Evolutionary conservation across 768 basidiomycete species (phyloP), one percentile per base, ranked within the genome.

Genomic region (Nidularia sp.): DNA sequence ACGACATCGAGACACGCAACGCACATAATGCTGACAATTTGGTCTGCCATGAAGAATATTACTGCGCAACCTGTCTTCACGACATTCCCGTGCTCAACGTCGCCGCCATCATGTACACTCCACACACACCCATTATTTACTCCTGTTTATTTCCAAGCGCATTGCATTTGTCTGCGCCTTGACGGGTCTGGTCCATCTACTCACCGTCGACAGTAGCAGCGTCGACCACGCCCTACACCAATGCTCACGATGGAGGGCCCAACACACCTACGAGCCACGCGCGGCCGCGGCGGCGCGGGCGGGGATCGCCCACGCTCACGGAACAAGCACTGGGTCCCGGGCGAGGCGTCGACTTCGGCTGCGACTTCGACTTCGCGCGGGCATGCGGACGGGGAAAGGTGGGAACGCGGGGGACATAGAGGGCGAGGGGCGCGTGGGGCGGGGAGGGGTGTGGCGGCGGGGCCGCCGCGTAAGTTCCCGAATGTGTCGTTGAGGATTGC

Each of bases 311-410:
- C 66, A 45, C 67, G 67, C 46, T 75, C 74, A 2, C 70, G 77
- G 49, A 86, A 87, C 70, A 84, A 76, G 55, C 80, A 83, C 53
- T 86, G 85, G 85, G 70, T 79, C 7, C 75, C 83, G 5, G 68
- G 69, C 1, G 76, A 75, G 45, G 64, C 46, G 62, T 63, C 50
- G 68, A 70, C 33, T 65, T 70, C 53, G 69, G 62, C 47, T 60
- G 68, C 70, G 3, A 66, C n/a, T n/a, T n/a, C 73, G 6, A 67
- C 68, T 47, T 62, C 70, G 3, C 67, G 73, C 5, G 66, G 68
- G 46, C 63, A 70, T 55, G 61, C 61, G 13, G 83, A 86, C 56
- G 60, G 62, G 25, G 83, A 83, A 49, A 71, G 80, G 44, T 80
- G 85, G 82, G 86, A 88, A 48, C 75, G 85, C 45, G 84, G 84